Percentiles rank a stretch among this genome's conserved stretches.
These are phyloP conservation scores for Rhynchosporium secalis DNA, from an alignment of 2,329 filamentous ascomycete species.

Conservation along the genomic window DNA sequence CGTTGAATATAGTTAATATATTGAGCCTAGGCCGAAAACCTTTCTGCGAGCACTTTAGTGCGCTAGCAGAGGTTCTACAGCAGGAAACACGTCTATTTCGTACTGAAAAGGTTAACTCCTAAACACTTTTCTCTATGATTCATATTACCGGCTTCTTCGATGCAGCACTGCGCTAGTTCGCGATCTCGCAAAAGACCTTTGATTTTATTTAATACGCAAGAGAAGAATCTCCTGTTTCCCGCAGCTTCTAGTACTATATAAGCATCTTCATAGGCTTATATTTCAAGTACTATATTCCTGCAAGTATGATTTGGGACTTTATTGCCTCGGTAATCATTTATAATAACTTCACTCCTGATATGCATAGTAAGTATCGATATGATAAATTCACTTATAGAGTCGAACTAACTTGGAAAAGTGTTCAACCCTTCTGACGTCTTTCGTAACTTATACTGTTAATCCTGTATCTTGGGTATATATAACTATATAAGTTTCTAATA, in stretches of 20 bases:
- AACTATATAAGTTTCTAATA: slow-evolving; percentile 17
- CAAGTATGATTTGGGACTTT: slow-evolving; percentile 23
- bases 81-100: slow-evolving; percentile 16
- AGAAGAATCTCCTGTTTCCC: slow-evolving; percentile 16
- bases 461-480: slow-evolving; percentile 19
- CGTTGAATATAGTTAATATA: not conserved
- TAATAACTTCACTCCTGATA: slow-evolving; percentile 30
- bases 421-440: slow-evolving; percentile 26
- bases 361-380: slow-evolving; percentile 29
- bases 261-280: slow-evolving; percentile 18
- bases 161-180: slow-evolving; percentile 18
- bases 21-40: not conserved
- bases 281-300: slow-evolving; percentile 19
- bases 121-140: slow-evolving; percentile 26
- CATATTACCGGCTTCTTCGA: slow-evolving; percentile 28
- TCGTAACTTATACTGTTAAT: slow-evolving; percentile 22
- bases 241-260: slow-evolving; percentile 22
- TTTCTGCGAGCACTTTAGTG: not conserved
- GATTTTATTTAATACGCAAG: slow-evolving; percentile 26
- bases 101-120: slow-evolving; percentile 16
- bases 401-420: slow-evolving; percentile 11
- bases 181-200: slow-evolving; percentile 18
- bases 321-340: slow-evolving; percentile 30
- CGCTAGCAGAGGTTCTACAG: slow-evolving; percentile 17
- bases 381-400: not conserved